Evolutionary conservation across 139 green algal species (phyloP), one percentile per base, ranked within the genome.

Genomic region (Chlorella sp.): DNA sequence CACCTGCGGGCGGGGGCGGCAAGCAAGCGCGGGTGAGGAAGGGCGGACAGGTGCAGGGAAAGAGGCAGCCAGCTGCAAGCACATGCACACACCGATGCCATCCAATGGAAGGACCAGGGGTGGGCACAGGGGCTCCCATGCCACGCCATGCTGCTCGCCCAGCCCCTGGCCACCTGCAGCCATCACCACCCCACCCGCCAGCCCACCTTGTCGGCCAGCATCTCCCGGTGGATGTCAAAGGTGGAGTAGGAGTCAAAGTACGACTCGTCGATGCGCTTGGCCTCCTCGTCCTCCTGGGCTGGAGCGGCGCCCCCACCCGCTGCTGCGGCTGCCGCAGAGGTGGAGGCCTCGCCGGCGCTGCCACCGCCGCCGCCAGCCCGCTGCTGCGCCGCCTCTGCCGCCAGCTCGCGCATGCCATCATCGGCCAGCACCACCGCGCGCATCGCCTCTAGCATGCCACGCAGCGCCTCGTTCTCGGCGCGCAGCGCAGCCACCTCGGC

Each of bases 201-300:
- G 46, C 34, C 46, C 44, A 94, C 93, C 92, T 93, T 94, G 83
- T 98, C 95, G 30, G 73, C 76, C 38, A 98, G 89, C 96, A 99
- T 99, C 38, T 97, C 94, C 34, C 92, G 70, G 84, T 99, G 96
- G 68, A 99, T 99, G 78, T 94, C 94, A 87, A 99, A 96, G 62
- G 86, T 85, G 54, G 86, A 88, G 88, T 99, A 99, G 28, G 91
- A 96, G 76, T 97, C 94, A 89, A 98, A 98, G 84, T 98, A 98
- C 26, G 80, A 83, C 14, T 86, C 76, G 73, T 98, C 94, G 44
- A 97, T 90, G 44, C 84, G 87, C 36, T 64, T 43, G 13, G 58
- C 79, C 72, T 76, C 38, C 68, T 54, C 30, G 36, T 69, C 54
- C 36, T 7, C 30, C 1, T 54, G 24, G 2, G 73, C 38, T 54